Conservation (phyloP, 164 flowering plant genomes). For the Dillenia turbinata region DNA sequence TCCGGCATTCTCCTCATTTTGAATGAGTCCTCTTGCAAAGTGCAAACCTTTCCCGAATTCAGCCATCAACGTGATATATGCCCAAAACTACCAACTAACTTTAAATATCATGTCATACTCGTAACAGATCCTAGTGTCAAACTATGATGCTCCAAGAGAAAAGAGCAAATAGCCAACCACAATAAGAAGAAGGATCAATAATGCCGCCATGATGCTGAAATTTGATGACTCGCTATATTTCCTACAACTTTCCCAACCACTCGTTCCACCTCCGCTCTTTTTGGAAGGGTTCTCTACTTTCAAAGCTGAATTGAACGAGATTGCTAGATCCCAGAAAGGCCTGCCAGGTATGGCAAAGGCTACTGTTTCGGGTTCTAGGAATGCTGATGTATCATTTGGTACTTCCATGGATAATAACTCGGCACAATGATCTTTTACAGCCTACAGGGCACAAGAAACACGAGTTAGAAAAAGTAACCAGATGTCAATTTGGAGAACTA, state of each 20-base stretch:
- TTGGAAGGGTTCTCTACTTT: conserved; percentile 8
- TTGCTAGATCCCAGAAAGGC: conserved; percentile 62
- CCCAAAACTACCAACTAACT: too few species aligned
- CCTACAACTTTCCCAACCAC: conserved; percentile 2
- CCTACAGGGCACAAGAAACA: conserved; percentile 34
- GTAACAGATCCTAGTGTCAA: too few species aligned
- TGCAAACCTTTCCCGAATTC: too few species aligned
- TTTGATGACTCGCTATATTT: conserved; percentile 17
- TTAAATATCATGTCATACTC: too few species aligned
- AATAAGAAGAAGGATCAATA: conserved; percentile 38
- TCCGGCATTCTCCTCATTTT: too few species aligned
- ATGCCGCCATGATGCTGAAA: conserved; percentile 28
- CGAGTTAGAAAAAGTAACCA: neutral
- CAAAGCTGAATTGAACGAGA: conserved; percentile 16
- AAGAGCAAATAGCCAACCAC: conserved; percentile 38
- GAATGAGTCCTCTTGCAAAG: too few species aligned
- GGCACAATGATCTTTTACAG: conserved; percentile 60
- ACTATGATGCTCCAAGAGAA: conserved; percentile 10
- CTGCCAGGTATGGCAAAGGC: conserved; percentile 29
- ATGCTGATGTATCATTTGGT: conserved; percentile 34
- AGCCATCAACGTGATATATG: too few species aligned
- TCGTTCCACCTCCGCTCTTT: conserved; percentile 13
- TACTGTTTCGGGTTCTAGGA: conserved; percentile 64
- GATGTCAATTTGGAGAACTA: neutral
- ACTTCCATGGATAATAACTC: conserved; percentile 83